Evolutionary conservation across 164 flowering plant species (phyloP), one percentile per base, ranked within the genome.

Genomic region (Euptelea pleiosperma): DNA sequence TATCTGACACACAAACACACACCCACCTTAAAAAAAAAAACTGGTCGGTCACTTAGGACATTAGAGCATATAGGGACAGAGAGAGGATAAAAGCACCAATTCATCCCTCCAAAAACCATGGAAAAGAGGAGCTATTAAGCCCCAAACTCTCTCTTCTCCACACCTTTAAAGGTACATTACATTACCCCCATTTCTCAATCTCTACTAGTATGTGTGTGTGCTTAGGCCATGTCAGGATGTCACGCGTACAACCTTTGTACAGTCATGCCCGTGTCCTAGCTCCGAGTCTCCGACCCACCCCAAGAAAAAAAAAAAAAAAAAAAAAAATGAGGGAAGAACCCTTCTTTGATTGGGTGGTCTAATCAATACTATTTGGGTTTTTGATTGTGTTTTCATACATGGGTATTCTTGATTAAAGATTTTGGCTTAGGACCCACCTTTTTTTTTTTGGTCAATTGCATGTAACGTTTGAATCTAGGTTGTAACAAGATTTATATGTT

Each of bases 381-480:
- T 58, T 44, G 52, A 46, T 45, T 46, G 52, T 33, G 55, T 47
- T 47, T 46, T 46, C 19, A 26, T 7, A 46, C 30, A 50, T 29
- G 54, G 54, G 54, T n/a, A 15, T 28, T 6, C 29, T 29, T 50
- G 36, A n/a, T 50, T 29, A 8, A 43, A 21, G 21, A 43, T 44
- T 44, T 45, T 58, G 40, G 48, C 8, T 16, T 21, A 34, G 62
- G 50, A 49, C 63, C 63, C 63, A 36, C 30, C 15, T 39, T 42
- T 37, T 58, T 24, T 30, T 16, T 45, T 21, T 35, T 3, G 10
- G 10, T 36, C 15, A 31, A 39, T 30, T 30, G 26, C 21, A 3
- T 48, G 55, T 48, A 22, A 60, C 63, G 37, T 60, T 48, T 54
- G 24, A 55, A 55, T 55, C 37, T 60, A 26, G 63, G 35, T 37